Base-by-base conservation (phyloP, 129 eudicot genomes). In the Lactuca saligna region DNA sequence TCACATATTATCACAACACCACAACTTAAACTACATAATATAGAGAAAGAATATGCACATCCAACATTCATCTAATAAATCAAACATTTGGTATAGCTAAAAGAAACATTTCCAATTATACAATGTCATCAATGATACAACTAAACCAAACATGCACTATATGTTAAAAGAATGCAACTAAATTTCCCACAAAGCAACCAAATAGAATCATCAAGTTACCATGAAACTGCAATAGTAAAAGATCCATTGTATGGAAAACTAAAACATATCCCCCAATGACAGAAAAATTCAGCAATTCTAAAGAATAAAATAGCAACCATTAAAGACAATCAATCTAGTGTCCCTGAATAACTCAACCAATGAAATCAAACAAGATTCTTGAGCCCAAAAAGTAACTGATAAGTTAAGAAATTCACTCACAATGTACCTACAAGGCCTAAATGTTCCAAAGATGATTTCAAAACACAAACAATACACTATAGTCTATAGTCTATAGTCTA, bases 351-450 rank as follows among this genome's bases (percentile, higher is more conserved):
- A 49, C 41, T 58, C 79, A 8, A 34, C 29, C 35, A 66, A 32
- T 48, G 5, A 65, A 46, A 58, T 13, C 62, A 46, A 57, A 37
- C 66, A 25, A 61, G 31, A 54, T 42, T 12, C 73, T 25, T 25
- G 44, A 56, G 29, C 49, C 57, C 79, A 74, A 53, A 61, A 73
- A 51, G 25, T 15, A 54, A 61, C 69, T 37, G 37, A 74, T 46
- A 57, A 15, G 25, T 39, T 54, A 9, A 38, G 5, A 54, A 66
- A 54, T 55, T 59, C 75, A 76, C 69, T 49, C 72, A 71, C 34
- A 64, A 15, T 56, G 54, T 17, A 62, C 46, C 71, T 32, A 62
- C 20, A 70, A 44, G 39, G 54, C 29, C 66, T 38, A 32, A 14
- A 80, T 69, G 54, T 39, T 63, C 65, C 49, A 42, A 9, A 54